Evolutionary conservation across 2,329 filamentous ascomycete species (phyloP), one percentile per base, ranked within the genome.

Genomic region (Epichloe typhina): DNA sequence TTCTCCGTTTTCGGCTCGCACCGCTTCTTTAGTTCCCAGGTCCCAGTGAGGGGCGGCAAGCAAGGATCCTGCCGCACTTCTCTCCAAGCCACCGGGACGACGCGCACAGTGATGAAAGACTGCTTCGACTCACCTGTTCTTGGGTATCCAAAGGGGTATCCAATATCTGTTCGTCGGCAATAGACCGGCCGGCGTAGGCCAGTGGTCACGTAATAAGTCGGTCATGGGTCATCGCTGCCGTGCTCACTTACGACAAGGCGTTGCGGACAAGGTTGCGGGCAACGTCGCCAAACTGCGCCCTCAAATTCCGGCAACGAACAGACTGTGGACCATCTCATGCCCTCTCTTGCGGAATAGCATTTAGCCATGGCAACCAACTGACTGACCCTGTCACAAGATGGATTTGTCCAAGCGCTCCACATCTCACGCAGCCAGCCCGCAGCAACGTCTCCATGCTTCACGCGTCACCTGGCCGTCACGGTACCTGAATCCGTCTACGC

Each of bases 1-100:
- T 38, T 47, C 40, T 49, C 61, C 64, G 62, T 61, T 60, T 58
- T 64, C 64, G 64, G 64, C 61, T 66, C 64, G 64, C 64, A 64
- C 62, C 64, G 64, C 62, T 61, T 61, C 59, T 60, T 60, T 59
- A 59, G 61, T 54, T 54, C 52, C 54, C 49, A 42, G 46, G 45
- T 50, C 49, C 51, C 53, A 52, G 47, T 46, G 55, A 54, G 56
- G 58, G 54, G 53, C 54, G 54, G 54, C 31, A 31, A 33, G 54
- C 56, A 55, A 55, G 58, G 58, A 53, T 56, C 54, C 52, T 57
- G 54, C 56, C 56, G 57, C 54, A 46, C 52, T 46, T 53, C 52
- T 47, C 41, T 40, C 53, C 56, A 56, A 53, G 51, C 42, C 49
- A 38, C 48, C 54, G 55, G 55, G 52, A 55, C 52, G 50, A 48